A percentile compares a stretch with the other conserved stretches of the same genome.
These are phyloP conservation scores for Dactylorhiza incarnata DNA, from an alignment of 106 monocot genomes.

Conservation along the genomic window DNA sequence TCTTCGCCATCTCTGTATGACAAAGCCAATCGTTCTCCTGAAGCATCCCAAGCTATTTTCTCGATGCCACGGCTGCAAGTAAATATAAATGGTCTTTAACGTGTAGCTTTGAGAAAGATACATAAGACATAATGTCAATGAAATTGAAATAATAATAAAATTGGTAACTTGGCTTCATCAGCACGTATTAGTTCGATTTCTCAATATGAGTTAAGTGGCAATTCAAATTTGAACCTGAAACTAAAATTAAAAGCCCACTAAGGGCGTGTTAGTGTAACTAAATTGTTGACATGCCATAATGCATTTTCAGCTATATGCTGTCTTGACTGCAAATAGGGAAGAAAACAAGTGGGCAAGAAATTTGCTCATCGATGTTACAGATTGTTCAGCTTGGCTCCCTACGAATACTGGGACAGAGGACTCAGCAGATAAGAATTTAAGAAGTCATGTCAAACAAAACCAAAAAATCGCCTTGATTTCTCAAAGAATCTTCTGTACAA, in stretches of 20 bases:
- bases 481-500: background rate
- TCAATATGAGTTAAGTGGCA: background rate
- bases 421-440: background rate
- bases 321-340: no score
- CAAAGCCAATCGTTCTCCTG: slow-evolving; percentile 81
- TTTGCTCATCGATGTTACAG: no score
- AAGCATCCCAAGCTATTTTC: slow-evolving; percentile 88
- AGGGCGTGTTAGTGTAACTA: background rate
- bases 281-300: background rate
- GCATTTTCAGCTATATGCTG: background rate
- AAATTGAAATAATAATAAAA: background rate
- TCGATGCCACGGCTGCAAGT: slow-evolving; percentile 60
- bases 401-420: background rate
- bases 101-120: background rate
- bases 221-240: background rate
- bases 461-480: background rate
- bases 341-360: no score
- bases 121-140: background rate
- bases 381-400: no score
- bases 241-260: background rate
- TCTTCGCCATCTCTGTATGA: slow-evolving; percentile 78
- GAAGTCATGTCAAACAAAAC: background rate
- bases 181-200: background rate
- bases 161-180: background rate
- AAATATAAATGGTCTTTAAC: background rate